Evolutionary conservation across 768 basidiomycete species (phyloP).

Genomic region (Rhizopogon rudus): DNA sequence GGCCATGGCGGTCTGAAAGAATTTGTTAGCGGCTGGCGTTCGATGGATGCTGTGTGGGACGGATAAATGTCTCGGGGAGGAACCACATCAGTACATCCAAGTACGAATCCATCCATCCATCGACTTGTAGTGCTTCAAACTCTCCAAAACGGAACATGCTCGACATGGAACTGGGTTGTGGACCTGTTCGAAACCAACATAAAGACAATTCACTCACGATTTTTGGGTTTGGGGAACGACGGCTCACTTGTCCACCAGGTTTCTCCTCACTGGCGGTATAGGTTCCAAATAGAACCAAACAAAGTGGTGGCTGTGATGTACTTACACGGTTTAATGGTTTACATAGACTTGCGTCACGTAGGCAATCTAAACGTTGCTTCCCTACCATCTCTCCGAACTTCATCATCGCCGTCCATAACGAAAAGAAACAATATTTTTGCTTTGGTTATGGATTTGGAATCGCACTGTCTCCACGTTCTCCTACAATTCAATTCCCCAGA

Average conservation of each 20-base stretch:
- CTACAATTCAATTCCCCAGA: neutral
- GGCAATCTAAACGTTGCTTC: no score
- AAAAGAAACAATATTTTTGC: no score
- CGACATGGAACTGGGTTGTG: neutral
- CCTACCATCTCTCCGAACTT: no score
- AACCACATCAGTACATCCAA: conserved; percentile 15
- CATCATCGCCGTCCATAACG: no score
- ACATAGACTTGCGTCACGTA: no score
- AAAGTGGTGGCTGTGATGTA: neutral
- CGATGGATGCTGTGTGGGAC: neutral
- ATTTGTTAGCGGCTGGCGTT: conserved; percentile 10
- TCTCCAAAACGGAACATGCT: neutral
- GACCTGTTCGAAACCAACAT: conserved; percentile 12
- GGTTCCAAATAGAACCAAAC: neutral
- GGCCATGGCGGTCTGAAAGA: conserved; percentile 35
- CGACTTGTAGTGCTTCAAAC: neutral
- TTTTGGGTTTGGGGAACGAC: conserved; percentile 47
- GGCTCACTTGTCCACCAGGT: conserved; percentile 19
- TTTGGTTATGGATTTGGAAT: neutral
- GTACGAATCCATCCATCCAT: conserved; percentile 18
- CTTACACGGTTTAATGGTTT: no score
- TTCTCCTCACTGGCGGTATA: neutral
- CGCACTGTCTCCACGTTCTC: neutral
- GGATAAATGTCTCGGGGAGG: neutral
- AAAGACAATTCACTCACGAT: conserved; percentile 42